Evolutionary conservation across 148 eudicot species (phyloP), one percentile per base, ranked within the genome.

Genomic region (Selenicereus undatus): DNA sequence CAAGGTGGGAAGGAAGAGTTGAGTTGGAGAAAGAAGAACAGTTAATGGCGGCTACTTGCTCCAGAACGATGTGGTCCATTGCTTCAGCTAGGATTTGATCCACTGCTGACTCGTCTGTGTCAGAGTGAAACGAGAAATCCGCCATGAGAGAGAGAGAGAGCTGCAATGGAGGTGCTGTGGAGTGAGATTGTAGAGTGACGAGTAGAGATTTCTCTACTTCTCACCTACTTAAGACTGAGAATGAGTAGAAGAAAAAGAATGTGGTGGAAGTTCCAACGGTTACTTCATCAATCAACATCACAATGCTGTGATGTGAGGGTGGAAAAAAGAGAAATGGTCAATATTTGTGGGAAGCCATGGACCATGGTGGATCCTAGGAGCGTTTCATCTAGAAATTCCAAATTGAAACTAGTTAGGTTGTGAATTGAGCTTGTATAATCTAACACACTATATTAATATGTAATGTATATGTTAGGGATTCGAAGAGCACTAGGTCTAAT

Each of bases 41-140:
- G 77, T 95, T 95, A n/a, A 93, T 81, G 66, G 90, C 91, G 12
- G 99, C 92, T 39, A 95, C 83, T 81, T 95, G 97, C 54, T 95
- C 83, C 56, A 95, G 92, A 81, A 93, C 85, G 50, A 89, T 84
- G 75, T 83, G 82, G 64, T 95, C 99, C 86, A 83, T 87, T 11
- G 97, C 97, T 83, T 93, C 93, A 6, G 89, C 87, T 5, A 95
- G 86, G 24, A 95, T 85, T 42, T 91, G 92, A 29, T 93, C 93
- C 50, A 93, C 93, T 8, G 93, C 88, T 58, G 81, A 87, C 1
- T 93, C 93, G 36, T 87, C 93, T 16, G 91, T 87, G 45, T 93
- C 93, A 24, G 95, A 88, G 43, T 86, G 75, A 42, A 87, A 82
- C 0, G 91, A 83, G 51, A 89, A 89, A 80, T 87, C 90, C 21